Base-by-base conservation (phyloP, 495 filamentous ascomycete genomes). In the Talaromyces ruber region DNA sequence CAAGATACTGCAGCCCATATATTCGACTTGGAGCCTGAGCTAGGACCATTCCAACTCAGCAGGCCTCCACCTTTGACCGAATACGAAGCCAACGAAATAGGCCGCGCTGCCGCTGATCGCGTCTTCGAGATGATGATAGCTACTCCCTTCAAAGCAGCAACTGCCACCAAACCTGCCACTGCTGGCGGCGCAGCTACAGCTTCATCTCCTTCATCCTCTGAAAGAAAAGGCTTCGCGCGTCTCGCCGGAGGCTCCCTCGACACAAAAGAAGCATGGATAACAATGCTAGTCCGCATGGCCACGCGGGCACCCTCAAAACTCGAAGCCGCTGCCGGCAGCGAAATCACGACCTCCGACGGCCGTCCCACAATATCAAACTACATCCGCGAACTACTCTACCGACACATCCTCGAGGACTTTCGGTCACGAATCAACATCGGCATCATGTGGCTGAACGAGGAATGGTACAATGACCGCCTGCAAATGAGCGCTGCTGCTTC, bases 391-490 rank as follows among this genome's bases (percentile, higher is more conserved):
- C 81, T 82, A 16, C 77, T 98, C 6, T 93, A 88, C 73, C 81
- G 80, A 22, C 96, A 93, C 72, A 82, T 98, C 45, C 79, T 97
- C 24, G 89, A 92, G 62, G 94, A 99, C 73, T 99, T 95, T 73
- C 83, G 92, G 34, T 84, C 82, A 43, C 85, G 93, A 24, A 90
- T 98, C 60, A 92, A 91, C 61, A 81, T 92, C 37, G 93, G 90
- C 2, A 87, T 97, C 59, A 83, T 86, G 18, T 99, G 94, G 94
- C 79, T 98, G 26, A 93, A 88, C 67, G 94, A 99, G 72, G 94
- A 99, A 74, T 99, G 93, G 93, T 98, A 96, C 74, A 94, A 91
- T 68, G 95, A 97, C 71, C 84, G 84, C 43, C 72, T 96, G 25
- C 82, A 83, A 63, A 74, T 81, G 71, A 69, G 73, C 37, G 66